Base-by-base conservation (phyloP, 2,329 filamentous ascomycete genomes). In the Calonectria pseudoreteaudii region DNA sequence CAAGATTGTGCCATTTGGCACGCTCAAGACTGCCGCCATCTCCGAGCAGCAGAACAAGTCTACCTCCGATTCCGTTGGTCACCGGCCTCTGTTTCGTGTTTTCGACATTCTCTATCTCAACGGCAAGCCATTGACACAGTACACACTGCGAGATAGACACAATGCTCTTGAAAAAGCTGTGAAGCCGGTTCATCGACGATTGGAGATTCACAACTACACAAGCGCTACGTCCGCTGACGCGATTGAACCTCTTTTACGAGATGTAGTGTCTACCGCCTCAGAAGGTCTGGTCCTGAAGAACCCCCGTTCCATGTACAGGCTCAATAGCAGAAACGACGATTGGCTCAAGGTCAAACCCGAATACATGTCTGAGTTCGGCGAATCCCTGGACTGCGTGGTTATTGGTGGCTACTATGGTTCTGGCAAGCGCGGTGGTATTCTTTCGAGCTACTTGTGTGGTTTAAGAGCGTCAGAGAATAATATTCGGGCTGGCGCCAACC, bases 261-360 rank as follows among this genome's bases (percentile, higher is more conserved):
- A 93, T 75, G 94, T 98, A 2, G 93, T 99, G 11, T 95, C 94
- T 2, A 94, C 96, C 76, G 92, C 94, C 0, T 96, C 94, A 0
- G 97, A 98, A 83, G 97, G 97, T 2, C 88, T 98, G 0, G 95
- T 99, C 0, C 86, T 98, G 67, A 99, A 99, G 86, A 98, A 98
- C 76, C 97, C 97, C 10, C 90, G 93, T 7, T 98, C 96, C 0
- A 90, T 91, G 80, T 99, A 99, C 83, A 90, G 92, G 9, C 89
- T 98, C 13, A 98, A 98, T 81, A 94, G 95, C 78, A 93, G 97
- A 62, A 97, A 97, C 80, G 94, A 98, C 79, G 95, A 98, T 84
- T 99, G 97, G 97, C 93, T 98, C 86, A 99, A 99, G 83, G 96
- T 99, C 11, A 99, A 99, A 81, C 97, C 97, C 1, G 97, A 99